Evolutionary conservation across 164 flowering plant genomes (phyloP), one percentile per base, ranked within the genome.

Genomic region (Protea cynaroides): DNA sequence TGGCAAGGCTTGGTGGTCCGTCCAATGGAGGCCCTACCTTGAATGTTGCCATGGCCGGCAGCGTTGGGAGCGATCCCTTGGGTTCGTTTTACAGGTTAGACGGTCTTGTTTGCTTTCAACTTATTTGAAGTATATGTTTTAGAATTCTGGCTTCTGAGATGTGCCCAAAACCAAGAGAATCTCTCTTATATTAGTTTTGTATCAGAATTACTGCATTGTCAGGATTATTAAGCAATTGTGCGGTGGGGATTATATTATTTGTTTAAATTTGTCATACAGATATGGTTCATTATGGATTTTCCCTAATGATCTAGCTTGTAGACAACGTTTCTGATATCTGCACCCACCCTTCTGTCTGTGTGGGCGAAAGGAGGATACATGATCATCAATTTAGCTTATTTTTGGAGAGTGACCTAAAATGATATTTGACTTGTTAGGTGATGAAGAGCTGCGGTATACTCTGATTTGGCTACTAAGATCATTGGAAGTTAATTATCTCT

Each of bases 11-110:
- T 47, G 94, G 97, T 25, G 65, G 78, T 47, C 75, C 61, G 62
- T 65, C 90, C 24, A 67, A 71, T 60, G 87, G 86, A 69, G 88
- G 87, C 44, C 84, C 87, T 65, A 47, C 69, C 25, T 67, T 89
- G 64, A 85, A 86, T 74, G 84, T 90, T 19, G 97, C 89, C 59
- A 87, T 93, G 97, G 81, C 88, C 8, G 98, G 96, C 56, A 89
- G 97, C 67, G 81, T 93, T 3, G 98, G 96, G 18, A 84, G 96
- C 36, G 98, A 93, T 72, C 96, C 98, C 8, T 70, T 93, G 70
- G 98, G 97, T 75, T 84, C 81, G 55, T 93, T 93, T 72, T 93
- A 87, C 83, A 84, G 96, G 98, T 93, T 57, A 57, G 72, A 23
- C 22, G 17, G 29, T 50, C 17, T 18, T 10, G 46, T 1, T 37